Conservation (phyloP, 2,329 filamentous ascomycete species). For the Gliomastix tumulicola region DNA sequence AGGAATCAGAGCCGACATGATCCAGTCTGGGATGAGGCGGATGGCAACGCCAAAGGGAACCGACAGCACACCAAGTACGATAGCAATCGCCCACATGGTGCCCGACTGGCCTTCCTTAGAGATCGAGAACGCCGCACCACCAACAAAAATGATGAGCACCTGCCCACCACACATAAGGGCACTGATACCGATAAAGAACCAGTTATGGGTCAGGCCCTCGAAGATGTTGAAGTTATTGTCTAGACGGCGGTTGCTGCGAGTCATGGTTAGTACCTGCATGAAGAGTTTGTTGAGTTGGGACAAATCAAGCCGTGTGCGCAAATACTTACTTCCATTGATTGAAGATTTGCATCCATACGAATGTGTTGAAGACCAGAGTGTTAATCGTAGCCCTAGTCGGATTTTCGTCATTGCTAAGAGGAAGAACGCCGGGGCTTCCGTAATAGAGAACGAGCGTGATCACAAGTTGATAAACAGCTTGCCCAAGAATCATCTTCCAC, state of each 20-base stretch:
- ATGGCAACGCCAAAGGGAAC: slow-evolving; percentile 77
- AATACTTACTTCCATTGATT: slow-evolving; percentile 90
- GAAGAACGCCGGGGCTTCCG: slow-evolving; percentile 39
- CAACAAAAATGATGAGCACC: slow-evolving; percentile 82
- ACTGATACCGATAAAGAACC: slow-evolving; percentile 85
- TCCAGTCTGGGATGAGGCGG: slow-evolving; percentile 72
- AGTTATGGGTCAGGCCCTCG: slow-evolving; percentile 77
- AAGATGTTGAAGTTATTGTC: slow-evolving; percentile 97
- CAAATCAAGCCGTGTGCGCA: neutral
- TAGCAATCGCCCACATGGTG: slow-evolving; percentile 81
- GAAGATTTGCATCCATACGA: slow-evolving; percentile 99
- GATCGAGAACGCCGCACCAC: slow-evolving; percentile 74
- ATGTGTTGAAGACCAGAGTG: slow-evolving; percentile 93
- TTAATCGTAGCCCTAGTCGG: too few relatives aligned
- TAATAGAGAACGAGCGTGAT: slow-evolving; percentile 79
- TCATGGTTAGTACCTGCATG: slow-evolving; percentile 7
- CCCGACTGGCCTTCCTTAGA: slow-evolving; percentile 51
- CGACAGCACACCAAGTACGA: slow-evolving; percentile 77
- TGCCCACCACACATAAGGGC: slow-evolving; percentile 83
- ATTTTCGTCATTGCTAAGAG: slow-evolving; percentile 41
- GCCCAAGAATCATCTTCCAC: slow-evolving; percentile 99
- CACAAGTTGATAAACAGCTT: slow-evolving; percentile 82
- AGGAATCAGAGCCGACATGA: slow-evolving; percentile 47
- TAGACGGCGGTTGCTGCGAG: slow-evolving; percentile 69
- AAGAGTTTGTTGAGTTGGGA: too few relatives aligned